These are phyloP conservation scores for Scleroderma bovista DNA, from an alignment of 768 basidiomycete species.

Conservation along the genomic window DNA sequence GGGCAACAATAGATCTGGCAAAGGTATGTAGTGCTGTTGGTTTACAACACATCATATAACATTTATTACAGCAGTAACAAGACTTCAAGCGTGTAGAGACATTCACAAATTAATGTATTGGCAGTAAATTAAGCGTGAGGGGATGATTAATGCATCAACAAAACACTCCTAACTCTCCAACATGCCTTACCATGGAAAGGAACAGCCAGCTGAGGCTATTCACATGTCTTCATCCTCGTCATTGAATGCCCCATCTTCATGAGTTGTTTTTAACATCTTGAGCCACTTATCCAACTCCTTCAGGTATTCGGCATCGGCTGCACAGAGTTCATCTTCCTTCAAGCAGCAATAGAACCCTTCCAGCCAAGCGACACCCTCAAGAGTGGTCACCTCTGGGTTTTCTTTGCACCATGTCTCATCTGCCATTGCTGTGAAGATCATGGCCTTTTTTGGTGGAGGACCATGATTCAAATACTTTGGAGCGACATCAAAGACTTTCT, in stretches of 20 bases:
- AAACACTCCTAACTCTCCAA: too few species aligned
- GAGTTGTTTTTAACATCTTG: background rate
- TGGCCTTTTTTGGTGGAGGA: background rate
- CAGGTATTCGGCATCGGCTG: background rate
- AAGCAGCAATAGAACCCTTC: too few species aligned
- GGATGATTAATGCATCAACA: too few species aligned
- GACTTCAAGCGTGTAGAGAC: background rate
- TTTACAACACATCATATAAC: background rate
- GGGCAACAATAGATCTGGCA: background rate
- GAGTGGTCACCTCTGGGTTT: too few species aligned
- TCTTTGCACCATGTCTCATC: background rate
- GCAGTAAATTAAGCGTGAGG: too few species aligned
- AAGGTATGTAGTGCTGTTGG: background rate
- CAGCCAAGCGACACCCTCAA: too few species aligned
- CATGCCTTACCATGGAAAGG: too few species aligned
- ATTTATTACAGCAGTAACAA: background rate
- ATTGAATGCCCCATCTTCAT: background rate
- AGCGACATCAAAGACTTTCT: background rate
- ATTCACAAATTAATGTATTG: background rate
- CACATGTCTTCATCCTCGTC: background rate
- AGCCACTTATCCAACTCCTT: too few species aligned
- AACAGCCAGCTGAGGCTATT: too few species aligned
- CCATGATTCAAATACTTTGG: background rate
- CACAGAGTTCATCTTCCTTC: too few species aligned
- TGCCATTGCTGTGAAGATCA: background rate